Evolutionary conservation across 441 rosid species (phyloP).

Genomic region (Geranium incanum): DNA sequence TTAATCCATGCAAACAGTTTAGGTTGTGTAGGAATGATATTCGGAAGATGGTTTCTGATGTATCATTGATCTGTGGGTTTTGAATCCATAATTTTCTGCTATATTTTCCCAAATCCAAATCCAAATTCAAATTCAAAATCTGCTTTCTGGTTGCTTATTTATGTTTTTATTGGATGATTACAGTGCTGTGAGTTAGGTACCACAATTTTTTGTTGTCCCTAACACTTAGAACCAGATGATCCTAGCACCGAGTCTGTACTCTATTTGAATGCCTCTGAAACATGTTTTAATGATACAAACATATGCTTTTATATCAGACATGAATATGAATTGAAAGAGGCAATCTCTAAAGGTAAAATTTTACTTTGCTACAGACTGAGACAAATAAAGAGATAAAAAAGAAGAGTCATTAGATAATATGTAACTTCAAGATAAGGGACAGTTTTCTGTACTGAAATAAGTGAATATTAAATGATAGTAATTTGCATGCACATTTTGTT

Average conservation of each 20-base stretch:
- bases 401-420: background rate
- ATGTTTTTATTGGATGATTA: background rate
- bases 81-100: background rate
- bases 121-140: background rate
- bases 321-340: background rate
- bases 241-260: background rate
- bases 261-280: background rate
- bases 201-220: background rate
- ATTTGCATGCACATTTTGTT: background rate
- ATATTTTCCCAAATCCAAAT: background rate
- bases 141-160: background rate
- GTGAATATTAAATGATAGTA: too few relatives aligned
- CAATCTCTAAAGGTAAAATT: background rate
- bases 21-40: background rate
- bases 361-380: background rate
- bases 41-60: conserved; percentile 16
- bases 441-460: background rate
- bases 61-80: background rate
- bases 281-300: background rate
- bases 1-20: background rate
- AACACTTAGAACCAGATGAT: background rate
- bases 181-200: background rate
- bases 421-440: background rate
- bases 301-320: background rate
- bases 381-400: background rate